Base-by-base conservation (phyloP, 2,329 filamentous ascomycete species). In the Beauveria brongniartii region DNA sequence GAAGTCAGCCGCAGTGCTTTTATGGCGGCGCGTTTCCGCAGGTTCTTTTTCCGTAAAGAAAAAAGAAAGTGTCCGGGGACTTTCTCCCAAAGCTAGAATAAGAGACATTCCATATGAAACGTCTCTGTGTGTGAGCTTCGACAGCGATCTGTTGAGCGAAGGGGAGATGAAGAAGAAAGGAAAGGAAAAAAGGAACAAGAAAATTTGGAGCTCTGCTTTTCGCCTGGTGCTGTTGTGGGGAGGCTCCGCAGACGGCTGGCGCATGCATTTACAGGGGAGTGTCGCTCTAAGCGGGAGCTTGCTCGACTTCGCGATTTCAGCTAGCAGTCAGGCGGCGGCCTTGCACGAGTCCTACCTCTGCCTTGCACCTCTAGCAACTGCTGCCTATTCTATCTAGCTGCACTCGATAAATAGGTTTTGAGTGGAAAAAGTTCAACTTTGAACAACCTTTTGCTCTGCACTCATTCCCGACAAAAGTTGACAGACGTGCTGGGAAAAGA, bases 11-110 rank as follows among this genome's bases (percentile, higher is more conserved):
- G 90, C 92, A 80, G 83, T 92, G 92, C 92, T 96, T 96, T 87
- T 97, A 92, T 96, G 93, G 92, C 92, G 92, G 91, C 91, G 92
- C 91, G 90, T 97, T 96, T 95, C 91, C 91, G 91, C 92, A 84
- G 75, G 79, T 74, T 58, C 78, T 70, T 70, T 70, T 71, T 71
- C 71, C 68, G 66, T 62, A 67, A 72, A 71, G 69, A 65, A 68
- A 67, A 72, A 63, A 69, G 72, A 75, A 78, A 82, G 82, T 83
- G 92, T 97, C 93, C 93, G 93, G 93, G 93, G 93, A 97, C 93
- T 97, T 97, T 97, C 93, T 96, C 93, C 93, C 92, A 94, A 97
- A 97, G 92, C 92, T 72, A 66, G 70, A 69, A 69, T 69, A 64
- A 65, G 53, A 64, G 59, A 56, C 62, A 63, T 63, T 59, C 40